Percentiles rank a stretch among this genome's conserved stretches.
phyloP scores from a whole-genome alignment of 352 stramenopile genomes.

The Phytophthora cryptogea region DNA sequence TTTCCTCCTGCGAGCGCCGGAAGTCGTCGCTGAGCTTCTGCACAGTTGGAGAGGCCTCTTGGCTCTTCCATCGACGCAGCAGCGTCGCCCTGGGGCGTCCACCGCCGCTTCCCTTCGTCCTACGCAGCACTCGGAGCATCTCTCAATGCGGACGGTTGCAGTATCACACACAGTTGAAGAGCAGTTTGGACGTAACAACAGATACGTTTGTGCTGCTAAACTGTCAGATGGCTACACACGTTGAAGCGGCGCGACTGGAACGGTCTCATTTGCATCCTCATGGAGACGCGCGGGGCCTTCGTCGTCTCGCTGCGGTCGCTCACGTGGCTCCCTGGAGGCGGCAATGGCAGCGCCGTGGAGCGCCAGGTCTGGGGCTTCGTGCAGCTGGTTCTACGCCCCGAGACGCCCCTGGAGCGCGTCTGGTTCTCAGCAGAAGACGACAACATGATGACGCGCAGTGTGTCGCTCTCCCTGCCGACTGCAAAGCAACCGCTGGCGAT shows the following conservation, averaged over 20 bases:
- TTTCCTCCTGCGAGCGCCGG: conserved; percentile 86
- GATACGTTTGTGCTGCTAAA: neutral
- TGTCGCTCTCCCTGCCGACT: conserved; percentile 24
- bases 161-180: neutral
- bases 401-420: conserved; percentile 39
- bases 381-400: conserved; percentile 35
- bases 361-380: conserved; percentile 46
- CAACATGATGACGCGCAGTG: conserved; percentile 49
- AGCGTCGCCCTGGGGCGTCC: conserved; percentile 1
- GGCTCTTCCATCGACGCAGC: conserved; percentile 25
- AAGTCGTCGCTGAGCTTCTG: conserved; percentile 80
- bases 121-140: conserved; percentile 29
- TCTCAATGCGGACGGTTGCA: neutral
- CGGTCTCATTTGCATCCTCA: conserved; percentile 2
- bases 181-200: neutral
- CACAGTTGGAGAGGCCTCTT: conserved; percentile 28
- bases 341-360: neutral
- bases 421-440: conserved; percentile 63
- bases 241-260: conserved; percentile 25
- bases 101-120: conserved; percentile 1
- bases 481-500: conserved; percentile 11
- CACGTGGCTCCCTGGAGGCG: conserved; percentile 22
- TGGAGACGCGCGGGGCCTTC: conserved; percentile 43
- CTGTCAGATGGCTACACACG: neutral
- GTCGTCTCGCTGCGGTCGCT: conserved; percentile 39